phyloP scores from a whole-genome alignment of 306 rosid genomes.

The Dalbergia oliveri region DNA sequence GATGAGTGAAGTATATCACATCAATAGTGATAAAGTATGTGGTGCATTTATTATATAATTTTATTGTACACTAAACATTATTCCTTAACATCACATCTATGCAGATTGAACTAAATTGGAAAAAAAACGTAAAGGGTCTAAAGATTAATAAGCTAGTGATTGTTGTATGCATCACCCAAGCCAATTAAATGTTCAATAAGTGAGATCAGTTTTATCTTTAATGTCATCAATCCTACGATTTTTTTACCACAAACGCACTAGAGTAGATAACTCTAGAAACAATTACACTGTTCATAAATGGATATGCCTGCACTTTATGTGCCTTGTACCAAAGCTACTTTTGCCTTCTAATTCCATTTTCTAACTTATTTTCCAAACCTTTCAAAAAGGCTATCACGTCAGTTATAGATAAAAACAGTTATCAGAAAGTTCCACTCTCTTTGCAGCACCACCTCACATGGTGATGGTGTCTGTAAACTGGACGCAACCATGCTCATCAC shows the following conservation, averaged over 20 bases:
- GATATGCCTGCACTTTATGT: constrained; percentile 5
- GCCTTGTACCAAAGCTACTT: neutral
- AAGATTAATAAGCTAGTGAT: neutral
- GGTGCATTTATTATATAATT: too few relatives aligned
- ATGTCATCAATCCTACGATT: neutral
- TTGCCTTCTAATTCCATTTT: constrained; percentile 14
- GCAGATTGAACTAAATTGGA: constrained; percentile 3
- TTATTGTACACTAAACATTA: too few relatives aligned
- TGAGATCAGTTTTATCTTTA: neutral
- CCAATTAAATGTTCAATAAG: constrained; percentile 8
- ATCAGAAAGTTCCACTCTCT: constrained; percentile 31
- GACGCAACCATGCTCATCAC: constrained; percentile 48
- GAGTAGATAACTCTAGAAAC: neutral
- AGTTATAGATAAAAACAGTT: constrained; percentile 49
- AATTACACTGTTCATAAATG: neutral
- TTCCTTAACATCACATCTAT: neutral
- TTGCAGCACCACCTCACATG: constrained; percentile 26
- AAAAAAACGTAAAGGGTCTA: neutral
- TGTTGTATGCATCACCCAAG: neutral
- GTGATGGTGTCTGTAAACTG: constrained; percentile 40
- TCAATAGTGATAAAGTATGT: too few relatives aligned
- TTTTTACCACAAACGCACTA: neutral
- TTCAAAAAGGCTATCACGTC: constrained; percentile 23
- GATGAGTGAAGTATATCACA: too few relatives aligned
- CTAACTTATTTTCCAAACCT: constrained; percentile 9